These are phyloP conservation scores for Rhazya stricta DNA, from an alignment of 257 asterid species.

Conservation along the genomic window DNA sequence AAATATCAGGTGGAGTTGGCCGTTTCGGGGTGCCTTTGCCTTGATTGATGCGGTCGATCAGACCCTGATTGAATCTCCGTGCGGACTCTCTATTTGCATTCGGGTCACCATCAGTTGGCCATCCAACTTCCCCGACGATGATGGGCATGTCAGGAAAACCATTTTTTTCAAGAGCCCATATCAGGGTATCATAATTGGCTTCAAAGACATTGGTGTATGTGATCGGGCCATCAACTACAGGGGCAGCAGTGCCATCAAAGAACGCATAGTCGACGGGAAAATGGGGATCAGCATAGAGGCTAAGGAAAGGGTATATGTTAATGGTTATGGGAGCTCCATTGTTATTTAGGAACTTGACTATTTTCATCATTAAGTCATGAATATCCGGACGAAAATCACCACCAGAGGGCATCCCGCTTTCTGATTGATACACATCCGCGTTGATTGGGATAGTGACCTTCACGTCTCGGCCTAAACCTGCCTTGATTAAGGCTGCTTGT, in stretches of 20 bases:
- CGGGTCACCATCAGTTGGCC: slow-evolving; percentile 78
- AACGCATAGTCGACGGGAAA: slow-evolving; percentile 46
- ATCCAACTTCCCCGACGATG: slow-evolving; percentile 80
- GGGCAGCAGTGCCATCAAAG: slow-evolving; percentile 58
- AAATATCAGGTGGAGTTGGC: slow-evolving; percentile 49
- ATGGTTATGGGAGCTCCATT: slow-evolving; percentile 38
- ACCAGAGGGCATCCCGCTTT: slow-evolving; percentile 31
- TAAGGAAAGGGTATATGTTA: slow-evolving; percentile 44
- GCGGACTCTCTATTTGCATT: slow-evolving; percentile 58
- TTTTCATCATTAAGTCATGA: slow-evolving; percentile 28
- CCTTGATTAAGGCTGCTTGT: slow-evolving; percentile 43
- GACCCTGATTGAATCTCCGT: slow-evolving; percentile 70
- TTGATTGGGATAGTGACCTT: slow-evolving; percentile 42
- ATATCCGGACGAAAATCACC: slow-evolving; percentile 39
- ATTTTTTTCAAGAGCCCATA: slow-evolving; percentile 68
- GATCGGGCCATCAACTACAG: slow-evolving; percentile 59
- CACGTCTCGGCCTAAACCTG: slow-evolving; percentile 38
- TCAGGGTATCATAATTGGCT: slow-evolving; percentile 82
- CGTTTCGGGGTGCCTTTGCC: slow-evolving; percentile 70
- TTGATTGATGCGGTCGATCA: slow-evolving; percentile 45
- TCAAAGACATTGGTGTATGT: slow-evolving; percentile 72
- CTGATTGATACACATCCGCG: slow-evolving; percentile 38
- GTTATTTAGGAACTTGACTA: slow-evolving; percentile 34
- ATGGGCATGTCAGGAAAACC: slow-evolving; percentile 56
- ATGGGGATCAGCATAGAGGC: slow-evolving; percentile 38